Percentiles rank a stretch among this genome's conserved stretches.
phyloP scores from a whole-genome alignment of 2,329 filamentous ascomycete species.

The Basipetospora sp. region DNA sequence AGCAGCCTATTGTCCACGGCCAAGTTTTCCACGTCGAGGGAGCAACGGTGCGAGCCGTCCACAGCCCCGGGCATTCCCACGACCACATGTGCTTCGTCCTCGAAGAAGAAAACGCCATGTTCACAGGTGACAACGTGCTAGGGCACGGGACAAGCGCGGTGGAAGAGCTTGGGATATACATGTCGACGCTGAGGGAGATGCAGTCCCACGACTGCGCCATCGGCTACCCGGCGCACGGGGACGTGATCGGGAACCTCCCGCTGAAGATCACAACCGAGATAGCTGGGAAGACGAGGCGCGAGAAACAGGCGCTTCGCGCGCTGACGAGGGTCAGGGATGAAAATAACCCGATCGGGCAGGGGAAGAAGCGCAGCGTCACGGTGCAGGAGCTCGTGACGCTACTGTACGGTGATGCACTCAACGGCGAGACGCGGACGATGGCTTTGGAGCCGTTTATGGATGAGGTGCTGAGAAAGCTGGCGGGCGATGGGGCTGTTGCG shows the following conservation, averaged over 20 bases:
- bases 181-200: slow-evolving; percentile 58
- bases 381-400: slow-evolving; percentile 26
- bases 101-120: slow-evolving; percentile 66
- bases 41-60: slow-evolving; percentile 50
- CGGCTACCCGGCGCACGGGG: slow-evolving; percentile 80
- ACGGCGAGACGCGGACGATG: slow-evolving; percentile 19
- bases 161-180: slow-evolving; percentile 57
- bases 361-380: slow-evolving; percentile 19
- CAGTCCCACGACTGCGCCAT: slow-evolving; percentile 45
- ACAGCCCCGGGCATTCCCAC: slow-evolving; percentile 53
- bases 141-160: slow-evolving; percentile 79
- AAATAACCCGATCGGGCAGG: slow-evolving; percentile 6
- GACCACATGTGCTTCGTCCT: slow-evolving; percentile 73
- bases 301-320: slow-evolving; percentile 22
- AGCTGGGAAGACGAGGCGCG: slow-evolving; percentile 22
- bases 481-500: slow-evolving; percentile 26
- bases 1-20: slow-evolving; percentile 35
- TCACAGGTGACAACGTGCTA: slow-evolving; percentile 79
- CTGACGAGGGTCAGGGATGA: slow-evolving; percentile 12
- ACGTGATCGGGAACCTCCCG: slow-evolving; percentile 57
- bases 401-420: slow-evolving; percentile 25
- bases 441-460: slow-evolving; percentile 29
- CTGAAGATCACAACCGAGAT: slow-evolving; percentile 43
- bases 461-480: slow-evolving; percentile 27
- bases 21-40: slow-evolving; percentile 43